A percentile compares a stretch with the other conserved stretches of the same genome.
phyloP scores from a whole-genome alignment of 2,329 filamentous ascomycete genomes.

The Paracamarosporium sp. region DNA sequence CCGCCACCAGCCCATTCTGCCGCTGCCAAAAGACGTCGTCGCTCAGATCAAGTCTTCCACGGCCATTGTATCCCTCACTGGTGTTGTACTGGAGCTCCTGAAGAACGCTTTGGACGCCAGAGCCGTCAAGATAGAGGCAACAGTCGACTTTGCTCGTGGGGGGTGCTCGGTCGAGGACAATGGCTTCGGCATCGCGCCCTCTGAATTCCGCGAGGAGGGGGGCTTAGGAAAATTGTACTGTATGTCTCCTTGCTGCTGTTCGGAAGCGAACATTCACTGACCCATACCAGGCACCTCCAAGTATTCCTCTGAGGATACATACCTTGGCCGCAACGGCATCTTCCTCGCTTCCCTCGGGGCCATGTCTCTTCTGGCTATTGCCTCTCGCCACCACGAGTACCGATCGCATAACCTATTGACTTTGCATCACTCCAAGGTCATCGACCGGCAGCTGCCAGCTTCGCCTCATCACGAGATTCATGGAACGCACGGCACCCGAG shows the following conservation, averaged over 20 bases:
- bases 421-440: constrained; percentile 71
- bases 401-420: constrained; percentile 69
- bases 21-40: constrained; percentile 72
- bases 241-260: constrained; percentile 47
- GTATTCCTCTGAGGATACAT: constrained; percentile 49
- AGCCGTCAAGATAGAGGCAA: constrained; percentile 72
- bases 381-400: constrained; percentile 70
- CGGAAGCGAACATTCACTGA: constrained; percentile 14
- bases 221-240: constrained; percentile 77
- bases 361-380: constrained; percentile 77
- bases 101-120: constrained; percentile 86
- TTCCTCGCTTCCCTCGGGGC: constrained; percentile 81
- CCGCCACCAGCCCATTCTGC: constrained; percentile 59
- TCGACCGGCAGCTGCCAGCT: constrained; percentile 70
- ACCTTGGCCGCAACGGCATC: constrained; percentile 73
- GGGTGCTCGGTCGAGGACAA: constrained; percentile 84
- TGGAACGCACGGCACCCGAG: constrained; percentile 74
- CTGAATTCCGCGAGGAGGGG: constrained; percentile 74
- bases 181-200: constrained; percentile 75
- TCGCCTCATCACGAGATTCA: constrained; percentile 62
- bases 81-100: constrained; percentile 73
- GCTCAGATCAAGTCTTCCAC: constrained; percentile 86
- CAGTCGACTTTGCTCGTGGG: constrained; percentile 76
- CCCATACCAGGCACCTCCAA: constrained; percentile 76
- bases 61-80: constrained; percentile 76